Conservation (phyloP, 169 alveolate genomes). For the Amoebophrya sp. region DNA sequence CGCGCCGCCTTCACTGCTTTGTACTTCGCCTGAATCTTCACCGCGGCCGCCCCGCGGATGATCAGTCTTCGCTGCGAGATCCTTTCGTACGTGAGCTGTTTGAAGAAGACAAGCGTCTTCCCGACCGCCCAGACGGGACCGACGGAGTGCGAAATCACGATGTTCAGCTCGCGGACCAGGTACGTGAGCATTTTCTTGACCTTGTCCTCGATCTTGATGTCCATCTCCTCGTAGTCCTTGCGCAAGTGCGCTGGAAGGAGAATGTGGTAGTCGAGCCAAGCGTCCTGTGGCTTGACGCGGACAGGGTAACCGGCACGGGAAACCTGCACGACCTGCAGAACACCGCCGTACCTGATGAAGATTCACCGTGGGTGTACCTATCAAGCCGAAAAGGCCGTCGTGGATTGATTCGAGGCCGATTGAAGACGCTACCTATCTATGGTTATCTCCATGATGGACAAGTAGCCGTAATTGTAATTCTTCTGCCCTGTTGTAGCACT, state of each 20-base stretch:
- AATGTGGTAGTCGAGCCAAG: conserved; percentile 55
- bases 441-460: not conserved
- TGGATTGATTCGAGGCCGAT: too few species aligned
- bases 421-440: too few species aligned
- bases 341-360: conserved; percentile 46
- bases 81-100: conserved; percentile 3
- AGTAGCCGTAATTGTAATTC: not conserved
- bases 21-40: conserved; percentile 37
- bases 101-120: conserved; percentile 27
- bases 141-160: not conserved
- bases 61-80: conserved; percentile 12
- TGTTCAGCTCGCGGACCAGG: not conserved
- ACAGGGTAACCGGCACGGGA: conserved; percentile 87
- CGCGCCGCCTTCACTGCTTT: conserved; percentile 13
- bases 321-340: conserved; percentile 72
- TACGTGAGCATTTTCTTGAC: not conserved
- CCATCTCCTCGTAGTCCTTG: not conserved
- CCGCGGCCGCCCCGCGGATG: conserved; percentile 33
- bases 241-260: conserved; percentile 30
- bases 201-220: not conserved
- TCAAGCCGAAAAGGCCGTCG: too few species aligned
- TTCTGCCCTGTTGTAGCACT: too few species aligned
- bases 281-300: conserved; percentile 66
- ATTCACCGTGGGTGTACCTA: not conserved
- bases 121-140: conserved; percentile 32